Evolutionary conservation across 306 rosid species (phyloP), one percentile per base, ranked within the genome.

Genomic region (Quercus variabilis): DNA sequence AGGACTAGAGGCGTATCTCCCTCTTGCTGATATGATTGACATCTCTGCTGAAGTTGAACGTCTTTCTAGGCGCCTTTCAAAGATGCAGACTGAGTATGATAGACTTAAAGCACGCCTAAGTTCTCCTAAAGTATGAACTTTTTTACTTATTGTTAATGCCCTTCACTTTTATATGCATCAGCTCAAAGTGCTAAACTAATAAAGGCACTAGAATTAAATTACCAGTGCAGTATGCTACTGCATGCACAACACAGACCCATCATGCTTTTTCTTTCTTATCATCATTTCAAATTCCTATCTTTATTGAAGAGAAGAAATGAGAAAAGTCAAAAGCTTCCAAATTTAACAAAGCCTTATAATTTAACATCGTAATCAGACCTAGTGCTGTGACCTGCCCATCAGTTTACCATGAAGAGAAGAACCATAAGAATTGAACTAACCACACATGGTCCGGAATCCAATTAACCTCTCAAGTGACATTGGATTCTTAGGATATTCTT

Each of bases 1-100:
- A 83, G 97, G 97, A 76, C 92, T 94, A 49, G 97, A 91, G 80
- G 99, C 99, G 30, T 94, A 94, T 87, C 99, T 94, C 73, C 99
- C 99, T 73, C 90, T 94, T 33, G 97, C 97, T 10, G 97, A 94
- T 81, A 92, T 94, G 99, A 87, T 94, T 74, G 99, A 94, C 85
- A 83, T 94, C 77, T 87, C 92, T 74, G 87, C 95, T 13, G 99
- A 94, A 87, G 89, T 91, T 67, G 79, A 94, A 73, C 97, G 97
- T 19, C 94, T 94, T 74, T 84, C 91, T 33, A 94, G 91, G 79
- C 89, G 99, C 73, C 97, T 94, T 80, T 86, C 92, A 78, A 94
- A 94, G 86, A 94, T 94, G 95, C 91, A 90, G 86, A 86, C 85
- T 63, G 98, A 94, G 78, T 92, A 92, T 43, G 90, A 94, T 76